Percentiles rank a stretch among this genome's conserved stretches.
Conservation (phyloP, 495 filamentous ascomycete genomes). For the Emericellopsis terricola region DNA sequence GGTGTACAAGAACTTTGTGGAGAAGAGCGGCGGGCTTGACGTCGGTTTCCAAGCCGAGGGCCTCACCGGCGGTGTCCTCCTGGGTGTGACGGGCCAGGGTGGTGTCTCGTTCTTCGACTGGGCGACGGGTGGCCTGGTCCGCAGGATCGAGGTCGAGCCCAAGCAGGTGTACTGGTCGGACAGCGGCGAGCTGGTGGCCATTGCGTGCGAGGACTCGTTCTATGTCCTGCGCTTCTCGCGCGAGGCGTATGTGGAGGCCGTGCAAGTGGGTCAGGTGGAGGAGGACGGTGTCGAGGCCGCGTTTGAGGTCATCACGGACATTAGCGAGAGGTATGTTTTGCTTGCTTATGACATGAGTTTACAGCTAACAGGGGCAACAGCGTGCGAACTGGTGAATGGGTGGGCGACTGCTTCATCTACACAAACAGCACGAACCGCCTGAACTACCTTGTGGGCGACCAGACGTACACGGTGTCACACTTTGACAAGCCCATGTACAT, state of each 20-base stretch:
- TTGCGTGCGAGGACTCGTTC: constrained; percentile 91
- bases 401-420: constrained; percentile 98
- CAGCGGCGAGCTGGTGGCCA: constrained; percentile 75
- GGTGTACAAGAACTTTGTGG: constrained; percentile 94
- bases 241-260: constrained; percentile 66
- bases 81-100: constrained; percentile 88
- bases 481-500: constrained; percentile 92
- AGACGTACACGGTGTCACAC: constrained; percentile 96
- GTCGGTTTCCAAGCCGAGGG: constrained; percentile 94
- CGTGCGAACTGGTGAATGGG: constrained; percentile 91
- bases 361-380: constrained; percentile 12
- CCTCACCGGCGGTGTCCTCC: constrained; percentile 71
- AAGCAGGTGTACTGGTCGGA: constrained; percentile 88
- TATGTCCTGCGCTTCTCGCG: constrained; percentile 84
- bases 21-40: constrained; percentile 74
- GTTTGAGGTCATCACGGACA: constrained; percentile 87
- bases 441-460: constrained; percentile 95
- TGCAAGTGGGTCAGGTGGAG: constrained; percentile 66
- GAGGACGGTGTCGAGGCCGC: constrained; percentile 97
- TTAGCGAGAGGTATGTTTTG: constrained; percentile 56
- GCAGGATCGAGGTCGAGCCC: constrained; percentile 91
- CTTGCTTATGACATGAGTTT: not conserved
- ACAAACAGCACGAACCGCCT: constrained; percentile 91
- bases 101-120: constrained; percentile 95
- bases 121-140: constrained; percentile 73